phyloP scores from a whole-genome alignment of 495 filamentous ascomycete genomes.

The Friedmanniomyces endolithicus region DNA sequence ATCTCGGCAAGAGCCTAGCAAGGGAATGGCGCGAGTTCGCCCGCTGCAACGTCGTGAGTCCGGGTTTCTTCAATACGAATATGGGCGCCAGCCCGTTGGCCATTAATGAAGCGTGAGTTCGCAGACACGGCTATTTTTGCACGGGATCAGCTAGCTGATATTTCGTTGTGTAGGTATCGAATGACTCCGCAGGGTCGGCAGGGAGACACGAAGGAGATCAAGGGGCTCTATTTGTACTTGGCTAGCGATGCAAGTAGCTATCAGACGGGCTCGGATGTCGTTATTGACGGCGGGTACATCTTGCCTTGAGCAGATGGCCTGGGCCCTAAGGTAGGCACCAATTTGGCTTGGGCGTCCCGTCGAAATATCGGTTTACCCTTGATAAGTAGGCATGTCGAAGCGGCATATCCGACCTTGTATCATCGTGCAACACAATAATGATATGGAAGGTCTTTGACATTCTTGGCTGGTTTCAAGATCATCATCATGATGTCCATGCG shows the following conservation, averaged over 20 bases:
- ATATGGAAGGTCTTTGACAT: too few species aligned
- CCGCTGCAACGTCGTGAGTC: slow-evolving; percentile 15
- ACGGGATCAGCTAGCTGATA: background rate
- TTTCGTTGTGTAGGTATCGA: slow-evolving; percentile 8
- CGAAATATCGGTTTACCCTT: too few species aligned
- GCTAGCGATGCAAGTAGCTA: slow-evolving; percentile 26
- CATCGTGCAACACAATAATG: too few species aligned
- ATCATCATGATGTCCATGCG: too few species aligned
- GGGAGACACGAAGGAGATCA: slow-evolving; percentile 30
- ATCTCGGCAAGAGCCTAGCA: slow-evolving; percentile 26
- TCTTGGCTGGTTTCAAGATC: too few species aligned
- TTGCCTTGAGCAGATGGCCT: slow-evolving; percentile 13
- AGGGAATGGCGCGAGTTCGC: slow-evolving; percentile 31
- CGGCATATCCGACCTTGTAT: too few species aligned
- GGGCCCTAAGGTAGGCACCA: background rate
- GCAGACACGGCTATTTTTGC: background rate
- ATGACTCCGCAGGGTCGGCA: slow-evolving; percentile 28
- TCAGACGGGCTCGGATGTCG: slow-evolving; percentile 24
- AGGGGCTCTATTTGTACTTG: slow-evolving; percentile 26
- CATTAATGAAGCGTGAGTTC: slow-evolving; percentile 28
- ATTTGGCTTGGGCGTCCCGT: too few species aligned
- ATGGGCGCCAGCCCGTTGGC: slow-evolving; percentile 26
- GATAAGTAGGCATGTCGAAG: too few species aligned
- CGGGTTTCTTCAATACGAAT: slow-evolving; percentile 27
- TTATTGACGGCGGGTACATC: slow-evolving; percentile 28